Base-by-base conservation (phyloP, 2,329 filamentous ascomycete genomes). In the Achaetomium macrosporum region DNA sequence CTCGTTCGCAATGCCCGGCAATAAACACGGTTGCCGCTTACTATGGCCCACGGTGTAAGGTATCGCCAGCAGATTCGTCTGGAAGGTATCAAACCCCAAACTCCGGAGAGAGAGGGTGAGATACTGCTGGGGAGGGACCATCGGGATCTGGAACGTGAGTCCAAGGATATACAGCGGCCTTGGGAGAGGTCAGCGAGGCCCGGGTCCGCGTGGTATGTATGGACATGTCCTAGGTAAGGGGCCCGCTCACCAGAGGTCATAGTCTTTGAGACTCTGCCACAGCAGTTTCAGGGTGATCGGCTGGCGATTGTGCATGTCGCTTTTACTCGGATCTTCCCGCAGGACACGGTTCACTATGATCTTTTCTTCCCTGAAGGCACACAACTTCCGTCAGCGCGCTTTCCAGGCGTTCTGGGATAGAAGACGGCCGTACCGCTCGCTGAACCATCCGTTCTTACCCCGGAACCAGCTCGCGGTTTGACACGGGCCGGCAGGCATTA, bases 11-110 rank as follows among this genome's bases (percentile, higher is more conserved):
- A 17, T 19, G 2, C 19, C 25, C 8, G 3, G 9, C 8, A n/a
- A 9, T 2, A 11, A 6, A 8, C 7, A n/a, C 13, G 15, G 7
- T 5, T 12, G 20, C 9, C 7, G 50, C 58, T 51, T 56, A 64
- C 65, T 69, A 51, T 67, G 67, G 10, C 57, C 47, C 41, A 73
- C 66, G 0, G 68, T 70, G 41, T 71, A 74, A 0, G 80, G 77
- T n/a, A 87, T 85, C 2, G 77, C 76, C 8, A 87, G 73, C 33
- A 87, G 64, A 61, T 85, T 87, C 1, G 81, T 75, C 19, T 80
- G 68, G 64, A 87, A 83, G 2, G 78, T 81, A 55, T 73, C 69
- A 66, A 84, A 84, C 2, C 76, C 83, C 0, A 85, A 69, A 1
- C 71, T 68, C 42, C 76, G 75, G 6, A 86, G 71, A 1, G 76